phyloP scores from a whole-genome alignment of 2,329 filamentous ascomycete species.

The Rhynchosporium secalis region DNA sequence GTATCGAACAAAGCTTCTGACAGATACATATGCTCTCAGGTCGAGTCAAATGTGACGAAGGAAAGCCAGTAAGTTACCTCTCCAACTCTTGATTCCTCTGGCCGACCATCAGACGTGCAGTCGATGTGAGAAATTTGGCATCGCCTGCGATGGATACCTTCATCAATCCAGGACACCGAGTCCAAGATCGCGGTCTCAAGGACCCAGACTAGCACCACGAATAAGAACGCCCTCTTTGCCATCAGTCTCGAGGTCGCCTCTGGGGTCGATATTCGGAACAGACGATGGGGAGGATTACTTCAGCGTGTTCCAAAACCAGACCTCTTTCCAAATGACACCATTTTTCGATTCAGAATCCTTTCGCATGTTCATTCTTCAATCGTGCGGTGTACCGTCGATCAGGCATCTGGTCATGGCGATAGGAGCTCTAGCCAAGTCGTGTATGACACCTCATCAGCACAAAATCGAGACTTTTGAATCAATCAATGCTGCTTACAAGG shows the following conservation, averaged over 20 bases:
- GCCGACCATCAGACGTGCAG: conserved; percentile 14
- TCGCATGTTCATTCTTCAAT: conserved; percentile 20
- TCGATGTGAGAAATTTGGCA: conserved; percentile 17
- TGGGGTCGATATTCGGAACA: conserved; percentile 7
- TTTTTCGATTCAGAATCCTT: conserved; percentile 15
- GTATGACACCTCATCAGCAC: conserved; percentile 11
- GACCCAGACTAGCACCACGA: not conserved
- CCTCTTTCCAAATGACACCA: conserved; percentile 18
- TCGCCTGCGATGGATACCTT: conserved; percentile 23
- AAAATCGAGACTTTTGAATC: not conserved
- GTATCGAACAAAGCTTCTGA: not conserved
- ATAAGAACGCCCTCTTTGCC: not conserved
- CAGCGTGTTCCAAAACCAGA: conserved; percentile 23
- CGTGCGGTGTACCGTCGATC: conserved; percentile 20
- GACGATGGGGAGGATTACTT: conserved; percentile 22
- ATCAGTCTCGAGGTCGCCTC: not conserved
- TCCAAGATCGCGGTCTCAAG: not conserved
- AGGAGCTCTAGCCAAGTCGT: conserved; percentile 23
- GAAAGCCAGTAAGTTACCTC: conserved; percentile 10
- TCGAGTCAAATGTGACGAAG: conserved; percentile 27
- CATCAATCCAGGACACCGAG: not conserved
- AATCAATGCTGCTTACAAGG: not conserved
- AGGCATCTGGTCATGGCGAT: conserved; percentile 25
- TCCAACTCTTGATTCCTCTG: not conserved
- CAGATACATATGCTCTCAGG: not conserved